Conservation (phyloP, 169 alveolate species). For the Babesia ovata region DNA sequence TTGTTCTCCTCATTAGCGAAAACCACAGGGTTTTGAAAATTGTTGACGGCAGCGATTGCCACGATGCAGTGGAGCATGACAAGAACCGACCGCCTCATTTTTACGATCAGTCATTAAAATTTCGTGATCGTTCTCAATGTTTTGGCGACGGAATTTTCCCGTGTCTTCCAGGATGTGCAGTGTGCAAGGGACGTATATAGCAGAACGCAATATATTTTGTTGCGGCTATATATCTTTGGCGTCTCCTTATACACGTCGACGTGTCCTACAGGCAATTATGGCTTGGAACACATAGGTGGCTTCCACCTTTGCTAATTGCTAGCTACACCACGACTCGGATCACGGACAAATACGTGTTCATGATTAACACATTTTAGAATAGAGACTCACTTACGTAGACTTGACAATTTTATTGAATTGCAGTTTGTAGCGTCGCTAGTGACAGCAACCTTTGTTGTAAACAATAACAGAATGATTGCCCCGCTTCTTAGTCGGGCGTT, state of each 20-base stretch:
- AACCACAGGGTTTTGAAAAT: background rate
- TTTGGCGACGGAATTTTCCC: background rate
- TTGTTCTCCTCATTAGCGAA: background rate
- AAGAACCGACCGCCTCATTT: slow-evolving; percentile 5
- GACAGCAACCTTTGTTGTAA: too few species aligned
- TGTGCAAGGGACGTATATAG: slow-evolving; percentile 6
- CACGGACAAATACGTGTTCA: background rate
- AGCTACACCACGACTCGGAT: background rate
- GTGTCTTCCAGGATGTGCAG: background rate
- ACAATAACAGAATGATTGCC: background rate
- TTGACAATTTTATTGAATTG: too few species aligned
- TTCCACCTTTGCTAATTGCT: too few species aligned
- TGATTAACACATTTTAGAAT: too few species aligned
- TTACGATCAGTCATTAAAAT: too few species aligned
- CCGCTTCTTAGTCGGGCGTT: background rate
- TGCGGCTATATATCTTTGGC: too few species aligned
- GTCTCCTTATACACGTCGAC: background rate
- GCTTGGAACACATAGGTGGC: too few species aligned
- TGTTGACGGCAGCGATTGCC: slow-evolving; percentile 14
- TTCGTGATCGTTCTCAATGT: background rate
- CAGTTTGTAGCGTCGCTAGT: too few species aligned
- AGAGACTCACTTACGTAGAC: too few species aligned
- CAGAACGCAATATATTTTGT: background rate
- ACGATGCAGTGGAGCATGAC: slow-evolving; percentile 4
- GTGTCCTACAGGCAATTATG: background rate